Percentiles rank a stretch among this genome's conserved stretches.
Evolutionary conservation across 306 rosid genomes (phyloP).

Genomic region (Rubus idaeus): DNA sequence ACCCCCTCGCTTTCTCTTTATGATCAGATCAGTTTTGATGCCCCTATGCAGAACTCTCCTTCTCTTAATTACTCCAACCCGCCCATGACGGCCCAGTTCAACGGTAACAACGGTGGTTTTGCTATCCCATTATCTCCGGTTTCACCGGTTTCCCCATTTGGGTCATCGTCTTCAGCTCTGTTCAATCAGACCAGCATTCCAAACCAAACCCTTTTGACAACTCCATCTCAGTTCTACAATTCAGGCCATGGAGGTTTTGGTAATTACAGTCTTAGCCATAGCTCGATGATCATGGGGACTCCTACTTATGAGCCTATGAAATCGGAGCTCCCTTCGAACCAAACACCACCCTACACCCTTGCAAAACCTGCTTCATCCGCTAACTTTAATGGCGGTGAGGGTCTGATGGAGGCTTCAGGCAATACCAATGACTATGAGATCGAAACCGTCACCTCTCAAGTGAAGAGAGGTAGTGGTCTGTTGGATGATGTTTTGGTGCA

Average conservation of each 20-base stretch:
- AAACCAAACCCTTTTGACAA: conserved; percentile 14
- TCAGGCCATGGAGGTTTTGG: conserved; percentile 12
- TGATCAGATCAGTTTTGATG: conserved; percentile 10
- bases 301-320: conserved; percentile 31
- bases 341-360: conserved; percentile 33
- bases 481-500: conserved; percentile 56
- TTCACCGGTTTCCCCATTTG: conserved; percentile 51
- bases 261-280: conserved; percentile 23
- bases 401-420: conserved; percentile 33
- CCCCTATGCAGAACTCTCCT: conserved; percentile 17
- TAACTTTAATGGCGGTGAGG: conserved; percentile 34
- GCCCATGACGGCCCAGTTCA: conserved; percentile 26
- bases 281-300: conserved; percentile 24
- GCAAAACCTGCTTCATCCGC: conserved; percentile 50
- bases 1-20: conserved; percentile 15
- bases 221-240: conserved; percentile 12
- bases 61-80: conserved; percentile 25
- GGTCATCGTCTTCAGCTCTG: conserved; percentile 32
- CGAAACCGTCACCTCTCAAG: conserved; percentile 23
- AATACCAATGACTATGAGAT: conserved; percentile 19
- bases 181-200: conserved; percentile 32
- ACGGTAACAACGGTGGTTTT: conserved; percentile 15
- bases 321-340: conserved; percentile 60
- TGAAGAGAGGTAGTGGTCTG: conserved; percentile 47
- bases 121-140: conserved; percentile 41